These are phyloP conservation scores for Stellera chamaejasme DNA, from an alignment of 345 rosid genomes.

Conservation along the genomic window DNA sequence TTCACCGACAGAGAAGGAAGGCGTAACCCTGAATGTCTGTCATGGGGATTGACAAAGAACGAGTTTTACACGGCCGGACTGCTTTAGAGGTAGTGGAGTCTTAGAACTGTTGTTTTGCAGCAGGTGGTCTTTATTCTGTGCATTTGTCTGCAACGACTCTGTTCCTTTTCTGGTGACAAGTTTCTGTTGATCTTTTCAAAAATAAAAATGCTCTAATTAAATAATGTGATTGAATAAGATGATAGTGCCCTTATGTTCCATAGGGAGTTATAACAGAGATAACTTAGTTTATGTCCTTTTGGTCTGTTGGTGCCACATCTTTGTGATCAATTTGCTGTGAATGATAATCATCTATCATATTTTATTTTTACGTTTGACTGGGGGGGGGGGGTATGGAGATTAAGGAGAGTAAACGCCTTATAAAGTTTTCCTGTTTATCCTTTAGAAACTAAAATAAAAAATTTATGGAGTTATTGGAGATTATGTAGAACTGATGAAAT, in stretches of 20 bases:
- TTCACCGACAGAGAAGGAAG: slow-evolving; percentile 98
- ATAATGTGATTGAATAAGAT: background rate
- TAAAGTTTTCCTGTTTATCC: no score
- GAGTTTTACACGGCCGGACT: slow-evolving; percentile 86
- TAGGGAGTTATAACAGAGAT: no score
- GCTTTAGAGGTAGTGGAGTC: slow-evolving; percentile 69
- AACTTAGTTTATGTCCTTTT: background rate
- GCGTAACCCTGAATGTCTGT: slow-evolving; percentile 90
- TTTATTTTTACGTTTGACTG: no score
- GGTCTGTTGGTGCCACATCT: background rate
- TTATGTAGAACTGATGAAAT: no score
- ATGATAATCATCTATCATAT: no score
- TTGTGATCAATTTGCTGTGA: no score
- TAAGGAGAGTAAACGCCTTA: no score
- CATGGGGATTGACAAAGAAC: slow-evolving; percentile 95
- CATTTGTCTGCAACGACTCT: background rate
- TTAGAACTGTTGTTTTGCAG: slow-evolving; percentile 9
- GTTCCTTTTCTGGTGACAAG: no score
- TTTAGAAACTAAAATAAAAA: no score
- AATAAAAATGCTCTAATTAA: background rate
- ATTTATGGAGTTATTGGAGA: no score
- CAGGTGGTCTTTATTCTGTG: background rate
- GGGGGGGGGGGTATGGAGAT: no score
- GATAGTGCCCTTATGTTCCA: no score
- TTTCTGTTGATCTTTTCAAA: background rate